phyloP scores from a whole-genome alignment of 2,329 filamentous ascomycete genomes.

The Rosellinia necatrix region DNA sequence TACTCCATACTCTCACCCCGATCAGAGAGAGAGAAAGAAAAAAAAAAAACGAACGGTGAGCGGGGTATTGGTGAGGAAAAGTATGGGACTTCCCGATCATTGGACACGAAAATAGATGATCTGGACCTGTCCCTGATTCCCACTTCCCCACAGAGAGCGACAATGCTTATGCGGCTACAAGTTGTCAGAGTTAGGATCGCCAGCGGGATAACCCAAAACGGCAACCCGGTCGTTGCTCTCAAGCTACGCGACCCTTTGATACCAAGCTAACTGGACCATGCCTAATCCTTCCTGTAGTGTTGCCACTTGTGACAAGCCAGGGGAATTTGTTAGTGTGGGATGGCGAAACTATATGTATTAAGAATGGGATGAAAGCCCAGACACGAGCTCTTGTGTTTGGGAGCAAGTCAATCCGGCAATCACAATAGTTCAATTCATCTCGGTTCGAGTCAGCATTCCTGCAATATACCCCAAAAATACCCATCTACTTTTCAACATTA shows the following conservation, averaged over 20 bases:
- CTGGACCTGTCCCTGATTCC: constrained; percentile 14
- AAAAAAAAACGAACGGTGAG: constrained; percentile 7
- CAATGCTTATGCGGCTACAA: constrained; percentile 22
- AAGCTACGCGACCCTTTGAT: background rate
- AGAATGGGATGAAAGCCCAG: background rate
- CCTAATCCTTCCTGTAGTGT: background rate
- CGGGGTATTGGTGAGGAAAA: constrained; percentile 10
- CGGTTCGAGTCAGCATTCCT: background rate
- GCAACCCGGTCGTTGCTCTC: constrained; percentile 17
- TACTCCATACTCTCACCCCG: too few species aligned
- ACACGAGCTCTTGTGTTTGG: background rate
- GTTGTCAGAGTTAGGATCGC: constrained; percentile 14
- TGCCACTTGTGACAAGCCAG: background rate
- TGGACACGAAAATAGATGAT: constrained; percentile 7
- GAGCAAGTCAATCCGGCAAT: background rate
- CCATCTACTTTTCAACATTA: background rate
- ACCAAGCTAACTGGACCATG: constrained; percentile 8
- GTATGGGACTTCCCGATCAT: constrained; percentile 13
- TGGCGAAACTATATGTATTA: background rate
- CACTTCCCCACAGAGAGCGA: constrained; percentile 24
- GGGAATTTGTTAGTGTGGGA: background rate
- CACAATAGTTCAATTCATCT: background rate
- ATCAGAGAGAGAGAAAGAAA: background rate
- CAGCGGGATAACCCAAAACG: constrained; percentile 17
- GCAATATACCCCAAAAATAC: background rate